These are phyloP conservation scores for Barbarea vulgaris DNA, from an alignment of 345 rosid species.

Conservation along the genomic window DNA sequence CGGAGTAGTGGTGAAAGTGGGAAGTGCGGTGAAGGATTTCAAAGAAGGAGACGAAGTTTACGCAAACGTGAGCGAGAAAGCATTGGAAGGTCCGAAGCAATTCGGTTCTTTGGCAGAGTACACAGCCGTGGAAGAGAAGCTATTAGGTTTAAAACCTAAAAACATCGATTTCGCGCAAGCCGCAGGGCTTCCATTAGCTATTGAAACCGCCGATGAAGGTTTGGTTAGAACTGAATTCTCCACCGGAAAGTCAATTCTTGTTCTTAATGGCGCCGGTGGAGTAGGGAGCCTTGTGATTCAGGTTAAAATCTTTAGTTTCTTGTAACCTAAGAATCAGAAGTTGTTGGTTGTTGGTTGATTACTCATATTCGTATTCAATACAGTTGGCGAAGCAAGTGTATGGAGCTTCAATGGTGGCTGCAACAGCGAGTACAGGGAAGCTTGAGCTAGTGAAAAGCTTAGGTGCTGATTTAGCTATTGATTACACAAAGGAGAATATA, in stretches of 20 bases:
- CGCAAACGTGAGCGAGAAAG: slow-evolving; percentile 90
- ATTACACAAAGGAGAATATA: slow-evolving; percentile 82
- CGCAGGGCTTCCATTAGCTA: slow-evolving; percentile 89
- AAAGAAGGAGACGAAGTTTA: slow-evolving; percentile 91
- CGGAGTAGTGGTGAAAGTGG: slow-evolving; percentile 83
- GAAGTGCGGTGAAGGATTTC: slow-evolving; percentile 68
- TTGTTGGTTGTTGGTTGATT: slow-evolving; percentile 5
- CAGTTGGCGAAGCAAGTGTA: slow-evolving; percentile 90
- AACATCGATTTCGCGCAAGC: slow-evolving; percentile 80
- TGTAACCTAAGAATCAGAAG: not conserved
- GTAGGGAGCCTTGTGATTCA: slow-evolving; percentile 97
- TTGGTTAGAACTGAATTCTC: slow-evolving; percentile 78
- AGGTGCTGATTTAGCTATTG: slow-evolving; percentile 89
- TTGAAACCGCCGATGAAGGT: slow-evolving; percentile 87
- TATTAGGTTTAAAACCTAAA: slow-evolving; percentile 79
- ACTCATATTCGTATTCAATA: not conserved
- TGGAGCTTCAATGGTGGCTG: slow-evolving; percentile 84
- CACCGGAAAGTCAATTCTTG: slow-evolving; percentile 79
- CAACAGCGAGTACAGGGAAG: slow-evolving; percentile 82
- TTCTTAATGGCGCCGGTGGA: slow-evolving; percentile 89
- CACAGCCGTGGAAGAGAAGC: slow-evolving; percentile 85
- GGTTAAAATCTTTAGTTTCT: slow-evolving; percentile 43
- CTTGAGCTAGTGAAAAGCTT: slow-evolving; percentile 70
- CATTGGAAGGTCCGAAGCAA: slow-evolving; percentile 88
- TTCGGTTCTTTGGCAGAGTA: slow-evolving; percentile 86